phyloP scores from a whole-genome alignment of 1,139 yeast species.

The Hyphopichia burtonii region DNA sequence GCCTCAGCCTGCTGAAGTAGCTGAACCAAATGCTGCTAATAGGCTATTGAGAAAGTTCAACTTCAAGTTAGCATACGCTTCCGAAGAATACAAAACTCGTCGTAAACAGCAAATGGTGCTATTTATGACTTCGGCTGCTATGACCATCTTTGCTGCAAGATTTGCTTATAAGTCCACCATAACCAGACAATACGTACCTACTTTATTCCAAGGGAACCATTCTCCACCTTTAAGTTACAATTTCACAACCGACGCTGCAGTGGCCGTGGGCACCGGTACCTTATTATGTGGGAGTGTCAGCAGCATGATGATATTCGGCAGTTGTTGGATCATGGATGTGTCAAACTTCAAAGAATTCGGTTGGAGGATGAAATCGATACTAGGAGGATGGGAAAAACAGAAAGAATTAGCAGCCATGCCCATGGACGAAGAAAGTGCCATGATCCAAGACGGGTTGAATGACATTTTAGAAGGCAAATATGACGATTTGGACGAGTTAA shows the following conservation, averaged over 20 bases:
- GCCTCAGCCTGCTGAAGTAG: too few relatives aligned
- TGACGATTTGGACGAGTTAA: conserved; percentile 20
- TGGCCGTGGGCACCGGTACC: conserved; percentile 83
- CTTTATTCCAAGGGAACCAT: conserved; percentile 81
- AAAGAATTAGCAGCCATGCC: conserved; percentile 47
- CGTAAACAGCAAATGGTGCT: conserved; percentile 70
- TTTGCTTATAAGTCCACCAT: conserved; percentile 74
- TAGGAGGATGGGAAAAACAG: conserved; percentile 71
- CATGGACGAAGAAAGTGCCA: conserved; percentile 64
- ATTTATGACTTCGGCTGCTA: conserved; percentile 70
- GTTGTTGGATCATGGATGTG: conserved; percentile 78
- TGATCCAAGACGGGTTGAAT: conserved; percentile 51
- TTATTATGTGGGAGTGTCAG: conserved; percentile 70
- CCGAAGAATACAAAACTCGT: conserved; percentile 49
- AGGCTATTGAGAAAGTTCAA: conserved; percentile 11
- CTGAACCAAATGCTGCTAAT: background rate
- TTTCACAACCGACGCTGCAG: conserved; percentile 79
- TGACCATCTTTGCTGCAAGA: conserved; percentile 71
- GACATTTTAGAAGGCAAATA: conserved; percentile 46
- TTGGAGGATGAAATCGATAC: conserved; percentile 56
- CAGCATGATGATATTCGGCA: conserved; percentile 71
- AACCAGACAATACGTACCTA: conserved; percentile 73
- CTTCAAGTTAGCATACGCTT: conserved; percentile 39
- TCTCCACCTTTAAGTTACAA: conserved; percentile 75
- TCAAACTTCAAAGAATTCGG: conserved; percentile 71